These are phyloP conservation scores for Flaveria linearis DNA, from an alignment of 129 eudicot species.

Conservation along the genomic window DNA sequence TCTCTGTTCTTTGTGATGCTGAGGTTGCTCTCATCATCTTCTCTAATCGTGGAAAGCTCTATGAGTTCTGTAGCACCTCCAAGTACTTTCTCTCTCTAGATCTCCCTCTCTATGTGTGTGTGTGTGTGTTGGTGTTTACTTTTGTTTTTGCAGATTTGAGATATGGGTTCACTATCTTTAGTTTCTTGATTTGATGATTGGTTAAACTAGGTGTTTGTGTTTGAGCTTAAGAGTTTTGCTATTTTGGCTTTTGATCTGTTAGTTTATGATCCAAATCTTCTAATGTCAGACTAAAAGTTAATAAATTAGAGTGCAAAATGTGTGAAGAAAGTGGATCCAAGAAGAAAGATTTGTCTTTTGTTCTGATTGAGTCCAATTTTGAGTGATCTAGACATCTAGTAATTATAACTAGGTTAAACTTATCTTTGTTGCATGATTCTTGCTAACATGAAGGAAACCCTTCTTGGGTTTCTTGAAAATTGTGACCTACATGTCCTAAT, in stretches of 20 bases:
- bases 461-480: neutral
- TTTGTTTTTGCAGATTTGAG: constrained; percentile 9
- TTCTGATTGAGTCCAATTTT: neutral
- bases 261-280: constrained; percentile 22
- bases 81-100: constrained; percentile 45
- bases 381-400: neutral
- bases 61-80: constrained; percentile 71
- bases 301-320: too few species aligned
- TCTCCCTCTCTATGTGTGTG: neutral
- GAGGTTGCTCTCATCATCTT: constrained; percentile 79
- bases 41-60: constrained; percentile 49
- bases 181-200: constrained; percentile 17
- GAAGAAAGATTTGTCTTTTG: neutral
- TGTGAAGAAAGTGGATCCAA: constrained; percentile 16
- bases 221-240: constrained; percentile 19
- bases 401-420: constrained; percentile 12
- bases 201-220: neutral
- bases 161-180: constrained; percentile 18
- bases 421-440: constrained; percentile 6
- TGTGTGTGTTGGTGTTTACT: constrained; percentile 16
- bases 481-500: neutral
- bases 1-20: constrained; percentile 89
- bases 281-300: neutral
- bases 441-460: neutral
- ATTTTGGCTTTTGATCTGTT: constrained; percentile 23